Percentiles rank a stretch among this genome's conserved stretches.
These are phyloP conservation scores for Aspergillus coremiiformis DNA, from an alignment of 495 filamentous ascomycete genomes.

Conservation along the genomic window DNA sequence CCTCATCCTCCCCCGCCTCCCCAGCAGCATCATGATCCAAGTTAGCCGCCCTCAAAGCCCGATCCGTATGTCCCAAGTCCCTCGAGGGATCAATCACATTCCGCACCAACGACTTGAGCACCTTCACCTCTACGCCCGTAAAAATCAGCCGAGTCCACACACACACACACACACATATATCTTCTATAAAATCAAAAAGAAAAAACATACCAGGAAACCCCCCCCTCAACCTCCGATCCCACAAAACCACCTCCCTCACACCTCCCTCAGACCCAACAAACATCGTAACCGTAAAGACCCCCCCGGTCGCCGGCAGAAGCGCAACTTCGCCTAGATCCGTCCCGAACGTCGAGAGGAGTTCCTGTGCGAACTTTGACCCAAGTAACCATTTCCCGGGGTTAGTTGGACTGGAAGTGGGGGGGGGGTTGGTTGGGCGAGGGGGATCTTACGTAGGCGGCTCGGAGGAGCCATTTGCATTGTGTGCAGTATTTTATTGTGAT, in stretches of 20 bases:
- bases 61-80: conserved; percentile 78
- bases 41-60: conserved; percentile 30
- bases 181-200: conserved; percentile 3
- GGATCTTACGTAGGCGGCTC: conserved; percentile 67
- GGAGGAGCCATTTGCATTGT: conserved; percentile 86
- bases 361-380: conserved; percentile 91
- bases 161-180: too few relatives aligned
- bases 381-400: too few relatives aligned
- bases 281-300: conserved; percentile 69
- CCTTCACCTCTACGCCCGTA: conserved; percentile 60
- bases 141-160: neutral
- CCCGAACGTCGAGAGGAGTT: conserved; percentile 92
- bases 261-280: too few relatives aligned
- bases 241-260: conserved; percentile 44
- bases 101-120: conserved; percentile 81
- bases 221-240: conserved; percentile 83
- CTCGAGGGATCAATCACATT: conserved; percentile 72
- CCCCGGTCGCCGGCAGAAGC: conserved; percentile 79
- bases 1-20: conserved; percentile 8
- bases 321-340: conserved; percentile 82
- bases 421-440: neutral
- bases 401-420: neutral
- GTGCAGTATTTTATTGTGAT: conserved; percentile 75
- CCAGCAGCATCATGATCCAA: neutral
- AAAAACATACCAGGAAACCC: conserved; percentile 72